Base-by-base conservation (phyloP, 345 rosid species). In the Abelmoschus esculentus region DNA sequence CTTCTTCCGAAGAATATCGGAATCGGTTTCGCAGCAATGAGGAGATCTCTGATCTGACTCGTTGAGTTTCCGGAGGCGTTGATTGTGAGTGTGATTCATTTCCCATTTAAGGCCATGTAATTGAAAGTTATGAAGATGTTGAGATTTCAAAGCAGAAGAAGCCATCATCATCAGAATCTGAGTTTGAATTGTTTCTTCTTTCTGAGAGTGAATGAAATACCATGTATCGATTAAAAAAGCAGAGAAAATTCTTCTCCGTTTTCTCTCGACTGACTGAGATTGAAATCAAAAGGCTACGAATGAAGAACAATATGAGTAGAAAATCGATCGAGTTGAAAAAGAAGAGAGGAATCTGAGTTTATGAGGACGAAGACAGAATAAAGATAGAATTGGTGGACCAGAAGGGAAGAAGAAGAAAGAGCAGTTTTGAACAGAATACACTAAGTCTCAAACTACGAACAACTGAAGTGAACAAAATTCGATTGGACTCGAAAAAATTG, bases 121-220 rank as follows among this genome's bases (percentile, higher is more conserved):
- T 4, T 89, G 76, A 66, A 89, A 89, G 78, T 87, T 89, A 28
- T 89, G 96, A 34, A 89, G 91, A 32, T 85, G 89, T 47, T 89
- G 84, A 5, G 87, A 66, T 34, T 87, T 89, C 66, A 74, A 69
- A 29, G 82, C 61, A 1, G 89, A 80, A 28, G 89, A 84, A 50
- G 77, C 77, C 80, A 79, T 15, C 15, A 49, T 15, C 15, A 49
- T 5, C n/a, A 5, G 13, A 7, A 19, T n/a, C 9, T 17, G 6
- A 6, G 6, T 55, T 69, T 42, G 19, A 19, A 22, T 42, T 5
- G 17, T 0, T 13, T 38, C 15, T 10, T 56, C 6, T 57, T 56
- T 26, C 64, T 6, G 65, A 70, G 36, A 57, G 28, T 26, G 42
- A 70, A 26, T 40, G 72, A 69, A 40, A 69, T 9, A 69, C 54